Percentiles rank a stretch among this genome's conserved stretches.
Evolutionary conservation across 805 yeast species (phyloP).

Genomic region (Kurtzmaniella fragi): DNA sequence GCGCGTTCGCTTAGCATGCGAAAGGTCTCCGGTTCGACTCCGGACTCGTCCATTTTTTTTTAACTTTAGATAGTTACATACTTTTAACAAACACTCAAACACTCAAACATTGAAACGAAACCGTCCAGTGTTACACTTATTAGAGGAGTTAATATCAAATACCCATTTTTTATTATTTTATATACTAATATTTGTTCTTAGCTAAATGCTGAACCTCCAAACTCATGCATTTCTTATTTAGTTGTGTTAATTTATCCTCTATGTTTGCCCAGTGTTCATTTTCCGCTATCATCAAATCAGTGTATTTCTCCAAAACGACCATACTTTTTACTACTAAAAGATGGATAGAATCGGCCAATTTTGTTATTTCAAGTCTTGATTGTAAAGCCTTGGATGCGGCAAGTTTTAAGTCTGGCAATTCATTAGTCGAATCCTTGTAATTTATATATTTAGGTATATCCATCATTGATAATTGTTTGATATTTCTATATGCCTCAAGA

Average conservation of each 20-base stretch:
- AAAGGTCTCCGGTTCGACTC: conserved; percentile 46
- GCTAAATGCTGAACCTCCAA: background rate
- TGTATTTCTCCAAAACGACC: conserved; percentile 24
- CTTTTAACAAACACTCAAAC: too few relatives aligned
- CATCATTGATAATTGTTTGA: conserved; percentile 17
- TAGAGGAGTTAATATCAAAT: too few relatives aligned
- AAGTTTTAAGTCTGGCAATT: conserved; percentile 11
- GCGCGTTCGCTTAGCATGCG: conserved; percentile 48
- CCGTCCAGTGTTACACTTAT: too few relatives aligned
- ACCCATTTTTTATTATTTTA: background rate
- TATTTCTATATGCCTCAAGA: conserved; percentile 15
- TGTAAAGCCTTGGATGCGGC: conserved; percentile 6
- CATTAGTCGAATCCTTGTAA: conserved; percentile 11
- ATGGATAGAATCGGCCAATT: conserved; percentile 15
- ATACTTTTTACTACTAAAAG: conserved; percentile 22
- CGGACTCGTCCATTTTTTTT: conserved; percentile 34
- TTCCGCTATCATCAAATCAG: conserved; percentile 16
- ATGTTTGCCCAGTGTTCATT: conserved; percentile 22
- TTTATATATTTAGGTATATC: conserved; percentile 17
- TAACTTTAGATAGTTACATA: conserved; percentile 2
- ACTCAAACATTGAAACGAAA: too few relatives aligned
- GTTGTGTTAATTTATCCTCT: conserved; percentile 9
- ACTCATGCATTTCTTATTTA: background rate
- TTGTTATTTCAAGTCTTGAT: conserved; percentile 9
- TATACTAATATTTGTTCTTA: conserved; percentile 2